Conservation (phyloP, 257 asterid genomes). For the Apocynum venetum region DNA sequence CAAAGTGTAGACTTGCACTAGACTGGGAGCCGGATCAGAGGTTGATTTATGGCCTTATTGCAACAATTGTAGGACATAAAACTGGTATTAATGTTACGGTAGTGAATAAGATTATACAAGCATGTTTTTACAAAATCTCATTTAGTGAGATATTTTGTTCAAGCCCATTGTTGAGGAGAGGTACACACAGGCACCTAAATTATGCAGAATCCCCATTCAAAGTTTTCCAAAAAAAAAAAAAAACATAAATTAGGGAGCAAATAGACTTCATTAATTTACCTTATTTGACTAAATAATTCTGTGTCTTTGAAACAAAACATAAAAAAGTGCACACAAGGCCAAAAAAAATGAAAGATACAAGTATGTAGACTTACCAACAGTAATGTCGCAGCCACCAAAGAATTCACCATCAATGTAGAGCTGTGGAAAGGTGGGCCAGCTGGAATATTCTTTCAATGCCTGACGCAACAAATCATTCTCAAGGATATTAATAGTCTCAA, state of each 20-base stretch:
- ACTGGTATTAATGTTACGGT: no score
- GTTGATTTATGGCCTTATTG: no score
- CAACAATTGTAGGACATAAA: no score
- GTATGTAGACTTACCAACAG: constrained; percentile 47
- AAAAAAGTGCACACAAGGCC: background rate
- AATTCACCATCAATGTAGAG: constrained; percentile 86
- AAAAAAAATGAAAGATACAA: background rate
- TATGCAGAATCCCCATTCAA: no score
- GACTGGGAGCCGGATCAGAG: no score
- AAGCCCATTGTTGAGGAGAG: no score
- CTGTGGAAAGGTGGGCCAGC: constrained; percentile 96
- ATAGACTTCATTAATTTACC: background rate
- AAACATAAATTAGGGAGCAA: background rate
- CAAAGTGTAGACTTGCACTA: background rate
- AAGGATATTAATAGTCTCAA: constrained; percentile 70
- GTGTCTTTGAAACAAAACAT: background rate
- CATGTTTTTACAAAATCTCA: no score
- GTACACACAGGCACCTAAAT: no score
- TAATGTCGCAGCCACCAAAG: constrained; percentile 92
- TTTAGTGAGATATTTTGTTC: no score
- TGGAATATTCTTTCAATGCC: constrained; percentile 84
- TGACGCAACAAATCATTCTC: constrained; percentile 76
- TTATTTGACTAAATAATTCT: background rate
- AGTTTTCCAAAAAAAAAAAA: no score
- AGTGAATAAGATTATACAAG: no score